A percentile compares a stretch with the other conserved stretches of the same genome.
phyloP scores from a whole-genome alignment of 2,329 filamentous ascomycete species.

The Ramichloridium luteum region DNA sequence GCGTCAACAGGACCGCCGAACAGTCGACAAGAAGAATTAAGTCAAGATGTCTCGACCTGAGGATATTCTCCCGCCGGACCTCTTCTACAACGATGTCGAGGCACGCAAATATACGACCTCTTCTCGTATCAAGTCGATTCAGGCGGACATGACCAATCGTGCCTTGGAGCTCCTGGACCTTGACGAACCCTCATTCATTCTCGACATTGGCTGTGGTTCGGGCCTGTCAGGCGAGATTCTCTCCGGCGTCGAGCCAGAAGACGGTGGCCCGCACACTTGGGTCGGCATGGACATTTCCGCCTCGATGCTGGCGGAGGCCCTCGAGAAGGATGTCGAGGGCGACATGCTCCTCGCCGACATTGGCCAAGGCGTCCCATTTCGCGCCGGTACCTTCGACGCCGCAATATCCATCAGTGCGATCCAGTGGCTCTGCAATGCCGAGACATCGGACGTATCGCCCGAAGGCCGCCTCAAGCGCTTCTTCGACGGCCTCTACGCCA shows the following conservation, averaged over 20 bases:
- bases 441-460: conserved; percentile 71
- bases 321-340: conserved; percentile 84
- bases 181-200: conserved; percentile 66
- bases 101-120: conserved; percentile 96
- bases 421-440: conserved; percentile 98
- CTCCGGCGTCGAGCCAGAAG: conserved; percentile 53
- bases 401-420: conserved; percentile 90
- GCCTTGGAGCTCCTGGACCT: conserved; percentile 86
- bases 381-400: conserved; percentile 83
- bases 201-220: conserved; percentile 93
- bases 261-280: conserved; percentile 84
- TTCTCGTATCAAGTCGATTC: conserved; percentile 89
- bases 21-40: too few species aligned
- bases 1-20: too few species aligned
- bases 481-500: conserved; percentile 84
- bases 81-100: conserved; percentile 94
- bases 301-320: conserved; percentile 91
- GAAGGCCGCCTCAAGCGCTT: conserved; percentile 69
- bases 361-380: conserved; percentile 88
- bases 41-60: conserved; percentile 95
- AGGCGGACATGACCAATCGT: conserved; percentile 85
- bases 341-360: conserved; percentile 92
- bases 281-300: conserved; percentile 93
- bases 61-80: conserved; percentile 81
- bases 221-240: conserved; percentile 91